Base-by-base conservation (phyloP, 208 protist species). In the Trypanosoma brucei region DNA sequence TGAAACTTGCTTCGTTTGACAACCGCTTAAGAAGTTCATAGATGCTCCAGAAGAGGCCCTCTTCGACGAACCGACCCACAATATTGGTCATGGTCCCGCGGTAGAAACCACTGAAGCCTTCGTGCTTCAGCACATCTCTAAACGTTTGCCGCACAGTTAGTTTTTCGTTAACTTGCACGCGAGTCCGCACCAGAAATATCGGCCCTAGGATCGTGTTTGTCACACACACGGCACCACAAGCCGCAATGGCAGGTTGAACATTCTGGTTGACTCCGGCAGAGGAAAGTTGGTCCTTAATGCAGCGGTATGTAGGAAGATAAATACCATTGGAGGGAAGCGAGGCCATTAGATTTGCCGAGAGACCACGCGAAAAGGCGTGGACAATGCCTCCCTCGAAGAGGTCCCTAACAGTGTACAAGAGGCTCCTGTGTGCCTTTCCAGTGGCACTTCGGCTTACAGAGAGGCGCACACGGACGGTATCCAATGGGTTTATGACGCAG, bases 241-340 rank as follows among this genome's bases (percentile, higher is more conserved):
- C 87, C 38, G 71, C 86, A 1, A 88, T 14, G 38, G 78, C 60
- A 22, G 86, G 86, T 2, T 76, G 59, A 14, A 86, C 58, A 39
- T 77, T 59, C 58, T 88, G 77, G 50, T 84, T 71, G 33, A 93
- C 64, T 7, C 74, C 80, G 5, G 65, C 13, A 13, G 63, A 63
- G 0, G 69, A 69, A 30, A 91, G 56, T 65, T 92, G 69, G 8
- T 76, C 76, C 66, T 83, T 78, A 8, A 94, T 62, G 31, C 85
- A 76, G 56, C 74, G 81, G 60, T 96, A 96, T 40, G 88, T 80
- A 2, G 91, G 81, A 5, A 96, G 65, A 69, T 94, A 96, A 35
- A 96, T 70, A 22, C 85, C 87, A 62, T 93, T 96, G 35, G 91
- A 93, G 4, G 91, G 91, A 65, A 96, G 84, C 0, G 84, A 92